Evolutionary conservation across 2,329 filamentous ascomycete genomes (phyloP).

Genomic region (Nemania serpens): DNA sequence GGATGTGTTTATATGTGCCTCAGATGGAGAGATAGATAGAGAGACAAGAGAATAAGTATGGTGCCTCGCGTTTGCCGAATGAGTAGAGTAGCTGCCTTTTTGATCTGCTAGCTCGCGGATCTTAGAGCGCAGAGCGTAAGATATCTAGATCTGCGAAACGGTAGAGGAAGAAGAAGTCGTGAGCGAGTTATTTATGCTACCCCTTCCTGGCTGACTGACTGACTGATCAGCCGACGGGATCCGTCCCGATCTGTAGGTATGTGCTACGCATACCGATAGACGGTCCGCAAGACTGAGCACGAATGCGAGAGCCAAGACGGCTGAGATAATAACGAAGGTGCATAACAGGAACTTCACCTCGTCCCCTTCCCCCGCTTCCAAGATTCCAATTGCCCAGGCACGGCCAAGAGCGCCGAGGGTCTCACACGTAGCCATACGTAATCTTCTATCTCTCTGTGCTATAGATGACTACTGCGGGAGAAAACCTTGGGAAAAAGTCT

Average conservation of each 20-base stretch:
- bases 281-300: neutral
- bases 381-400: neutral
- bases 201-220: too few species aligned
- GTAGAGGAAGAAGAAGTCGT: too few species aligned
- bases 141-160: neutral
- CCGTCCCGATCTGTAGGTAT: neutral
- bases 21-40: neutral
- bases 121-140: neutral
- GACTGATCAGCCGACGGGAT: neutral
- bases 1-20: neutral
- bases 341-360: neutral
- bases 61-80: too few species aligned
- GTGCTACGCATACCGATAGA: too few species aligned
- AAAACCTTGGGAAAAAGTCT: neutral
- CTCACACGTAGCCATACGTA: neutral
- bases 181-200: slow-evolving; percentile 5
- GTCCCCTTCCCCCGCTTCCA: neutral
- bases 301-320: neutral
- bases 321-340: neutral
- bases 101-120: neutral
- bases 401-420: slow-evolving; percentile 16
- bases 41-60: too few species aligned
- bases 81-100: neutral
- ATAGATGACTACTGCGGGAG: neutral
- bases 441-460: neutral